These are phyloP conservation scores for Paxillus involutus DNA, from an alignment of 768 basidiomycete genomes.

Conservation along the genomic window DNA sequence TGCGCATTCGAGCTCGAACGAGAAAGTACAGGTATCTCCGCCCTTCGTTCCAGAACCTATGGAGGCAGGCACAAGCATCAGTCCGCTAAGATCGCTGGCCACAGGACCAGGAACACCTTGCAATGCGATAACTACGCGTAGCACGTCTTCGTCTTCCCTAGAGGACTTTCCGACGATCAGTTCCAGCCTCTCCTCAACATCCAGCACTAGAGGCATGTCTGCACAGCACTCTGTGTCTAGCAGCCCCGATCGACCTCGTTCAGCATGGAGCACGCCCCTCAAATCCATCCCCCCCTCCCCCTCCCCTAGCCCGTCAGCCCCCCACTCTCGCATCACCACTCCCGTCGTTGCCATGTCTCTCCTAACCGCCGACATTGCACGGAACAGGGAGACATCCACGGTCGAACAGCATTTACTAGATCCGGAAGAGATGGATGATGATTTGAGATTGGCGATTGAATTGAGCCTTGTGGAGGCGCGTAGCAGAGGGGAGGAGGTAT, in stretches of 20 bases:
- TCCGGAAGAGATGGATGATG: slow-evolving; percentile 55
- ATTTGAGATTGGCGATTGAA: slow-evolving; percentile 63
- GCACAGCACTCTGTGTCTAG: slow-evolving; percentile 8
- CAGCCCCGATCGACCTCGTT: slow-evolving; percentile 18
- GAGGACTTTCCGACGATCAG: slow-evolving; percentile 36
- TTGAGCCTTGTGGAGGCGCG: slow-evolving; percentile 62
- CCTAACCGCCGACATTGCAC: slow-evolving; percentile 14
- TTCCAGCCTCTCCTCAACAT: slow-evolving; percentile 25
- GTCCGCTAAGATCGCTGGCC: slow-evolving; percentile 20
- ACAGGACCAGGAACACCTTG: slow-evolving; percentile 7
- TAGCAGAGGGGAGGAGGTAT: slow-evolving; percentile 11
- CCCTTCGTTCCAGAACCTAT: slow-evolving; percentile 49
- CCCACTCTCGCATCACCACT: slow-evolving; percentile 9
- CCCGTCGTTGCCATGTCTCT: slow-evolving; percentile 13
- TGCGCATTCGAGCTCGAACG: slow-evolving; percentile 35
- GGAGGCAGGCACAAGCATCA: slow-evolving; percentile 47
- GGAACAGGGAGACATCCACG: neutral
- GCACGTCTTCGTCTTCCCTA: slow-evolving; percentile 21
- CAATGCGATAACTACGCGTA: slow-evolving; percentile 7
- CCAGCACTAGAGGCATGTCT: slow-evolving; percentile 19
- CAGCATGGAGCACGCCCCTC: slow-evolving; percentile 43
- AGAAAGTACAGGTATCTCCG: slow-evolving; percentile 59
- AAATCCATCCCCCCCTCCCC: slow-evolving; percentile 9
- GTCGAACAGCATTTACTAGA: neutral
- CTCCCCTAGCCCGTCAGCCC: slow-evolving; percentile 14